These are phyloP conservation scores for Smittium culicis DNA, from an alignment of 371 early-diverging fungal genomes.

Conservation along the genomic window DNA sequence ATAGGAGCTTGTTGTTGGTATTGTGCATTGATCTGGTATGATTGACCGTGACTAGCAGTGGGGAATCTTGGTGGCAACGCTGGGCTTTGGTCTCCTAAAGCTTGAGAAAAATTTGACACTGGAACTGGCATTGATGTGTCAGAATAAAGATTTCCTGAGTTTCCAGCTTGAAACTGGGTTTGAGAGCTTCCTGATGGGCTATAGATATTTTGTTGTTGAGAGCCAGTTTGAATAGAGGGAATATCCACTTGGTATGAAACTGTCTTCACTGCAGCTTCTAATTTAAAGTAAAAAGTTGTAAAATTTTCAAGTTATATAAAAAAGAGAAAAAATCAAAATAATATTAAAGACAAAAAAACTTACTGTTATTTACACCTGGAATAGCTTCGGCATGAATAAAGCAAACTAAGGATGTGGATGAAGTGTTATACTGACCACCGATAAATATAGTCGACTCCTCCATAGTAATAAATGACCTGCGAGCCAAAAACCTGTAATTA, in stretches of 20 bases:
- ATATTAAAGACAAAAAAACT: background rate
- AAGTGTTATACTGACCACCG: background rate
- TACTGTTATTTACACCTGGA: background rate
- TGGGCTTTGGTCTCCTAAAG: background rate
- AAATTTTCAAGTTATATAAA: background rate
- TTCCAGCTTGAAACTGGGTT: background rate
- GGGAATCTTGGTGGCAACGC: background rate
- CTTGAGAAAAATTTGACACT: background rate
- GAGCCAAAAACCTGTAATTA: conserved; percentile 5
- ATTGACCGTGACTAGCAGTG: background rate
- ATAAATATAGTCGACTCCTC: background rate
- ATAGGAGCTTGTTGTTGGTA: background rate
- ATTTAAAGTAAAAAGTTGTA: background rate
- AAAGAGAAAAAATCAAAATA: background rate
- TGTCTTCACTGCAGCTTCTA: background rate
- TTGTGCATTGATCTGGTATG: background rate
- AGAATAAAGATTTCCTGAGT: too few species aligned
- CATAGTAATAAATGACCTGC: conserved; percentile 7
- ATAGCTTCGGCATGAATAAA: background rate
- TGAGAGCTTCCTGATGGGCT: background rate
- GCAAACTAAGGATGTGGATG: background rate
- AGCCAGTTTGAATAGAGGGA: background rate
- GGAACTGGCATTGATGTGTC: background rate
- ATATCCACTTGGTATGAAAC: background rate
- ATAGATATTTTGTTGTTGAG: background rate